These are phyloP conservation scores for Groenewaldozyma salmanticensis DNA, from an alignment of 805 yeast genomes.

Conservation along the genomic window DNA sequence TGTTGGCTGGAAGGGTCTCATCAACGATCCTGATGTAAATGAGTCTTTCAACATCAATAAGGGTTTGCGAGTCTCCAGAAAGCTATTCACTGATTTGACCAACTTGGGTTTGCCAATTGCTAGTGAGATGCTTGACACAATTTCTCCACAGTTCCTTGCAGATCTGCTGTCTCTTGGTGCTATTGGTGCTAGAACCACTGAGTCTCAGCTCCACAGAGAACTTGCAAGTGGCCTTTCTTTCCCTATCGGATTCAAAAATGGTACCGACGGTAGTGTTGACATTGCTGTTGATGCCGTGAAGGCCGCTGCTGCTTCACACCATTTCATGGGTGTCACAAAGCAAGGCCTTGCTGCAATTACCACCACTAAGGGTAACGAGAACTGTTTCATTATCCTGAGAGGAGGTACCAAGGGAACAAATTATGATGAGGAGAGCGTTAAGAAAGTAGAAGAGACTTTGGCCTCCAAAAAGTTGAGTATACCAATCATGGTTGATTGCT, in stretches of 20 bases:
- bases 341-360: slow-evolving; percentile 96
- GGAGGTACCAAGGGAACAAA: slow-evolving; percentile 95
- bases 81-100: slow-evolving; percentile 75
- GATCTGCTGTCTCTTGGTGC: slow-evolving; percentile 93
- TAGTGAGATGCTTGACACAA: slow-evolving; percentile 96
- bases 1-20: slow-evolving; percentile 98
- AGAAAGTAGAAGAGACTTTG: slow-evolving; percentile 61
- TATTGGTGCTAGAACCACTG: slow-evolving; percentile 98
- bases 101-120: slow-evolving; percentile 81
- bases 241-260: slow-evolving; percentile 98
- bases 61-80: slow-evolving; percentile 81
- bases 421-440: slow-evolving; percentile 73
- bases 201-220: slow-evolving; percentile 95
- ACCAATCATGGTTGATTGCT: slow-evolving; percentile 87
- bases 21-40: slow-evolving; percentile 93
- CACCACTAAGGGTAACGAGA: slow-evolving; percentile 89
- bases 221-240: slow-evolving; percentile 95
- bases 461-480: slow-evolving; percentile 29
- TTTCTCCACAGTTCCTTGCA: slow-evolving; percentile 89
- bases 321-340: slow-evolving; percentile 94
- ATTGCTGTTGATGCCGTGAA: slow-evolving; percentile 92
- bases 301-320: slow-evolving; percentile 88
- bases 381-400: slow-evolving; percentile 88
- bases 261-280: slow-evolving; percentile 89
- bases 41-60: slow-evolving; percentile 89